A percentile compares a stretch with the other conserved stretches of the same genome.
phyloP scores from a whole-genome alignment of 2,329 filamentous ascomycete genomes.

The Claviceps pazoutovae region DNA sequence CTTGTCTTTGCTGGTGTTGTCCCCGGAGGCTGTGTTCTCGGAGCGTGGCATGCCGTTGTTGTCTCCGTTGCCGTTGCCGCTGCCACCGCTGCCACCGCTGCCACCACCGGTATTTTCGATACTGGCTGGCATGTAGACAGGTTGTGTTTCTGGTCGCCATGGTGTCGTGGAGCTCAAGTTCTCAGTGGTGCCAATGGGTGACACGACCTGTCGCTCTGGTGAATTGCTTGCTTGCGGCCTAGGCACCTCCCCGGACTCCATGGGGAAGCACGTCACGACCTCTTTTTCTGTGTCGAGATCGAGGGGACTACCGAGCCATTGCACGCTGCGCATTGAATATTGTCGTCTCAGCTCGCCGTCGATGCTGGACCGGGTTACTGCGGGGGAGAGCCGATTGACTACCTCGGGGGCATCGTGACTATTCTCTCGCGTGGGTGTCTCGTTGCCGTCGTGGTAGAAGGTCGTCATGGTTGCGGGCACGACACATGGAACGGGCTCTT shows the following conservation, averaged over 20 bases:
- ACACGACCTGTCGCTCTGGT: neutral
- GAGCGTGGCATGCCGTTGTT: neutral
- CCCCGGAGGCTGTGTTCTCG: neutral
- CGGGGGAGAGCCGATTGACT: neutral
- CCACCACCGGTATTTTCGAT: neutral
- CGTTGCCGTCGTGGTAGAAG: neutral
- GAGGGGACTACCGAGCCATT: neutral
- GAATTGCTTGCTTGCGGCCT: neutral
- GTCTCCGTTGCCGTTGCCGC: neutral
- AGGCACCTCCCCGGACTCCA: neutral
- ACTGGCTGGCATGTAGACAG: neutral
- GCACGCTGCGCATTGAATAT: neutral
- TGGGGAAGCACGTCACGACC: neutral
- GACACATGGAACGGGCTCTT: neutral
- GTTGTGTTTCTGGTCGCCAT: neutral
- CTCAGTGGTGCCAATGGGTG: neutral
- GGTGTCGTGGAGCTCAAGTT: neutral
- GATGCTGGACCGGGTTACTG: neutral
- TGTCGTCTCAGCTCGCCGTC: neutral
- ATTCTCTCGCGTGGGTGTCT: neutral
- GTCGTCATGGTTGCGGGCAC: neutral
- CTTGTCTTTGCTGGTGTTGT: neutral
- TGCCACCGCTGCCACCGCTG: neutral
- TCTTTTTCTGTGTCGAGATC: neutral
- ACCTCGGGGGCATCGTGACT: conserved; percentile 2